phyloP scores from a whole-genome alignment of 148 eudicot genomes.

The Vaccinium vitisidaea region DNA sequence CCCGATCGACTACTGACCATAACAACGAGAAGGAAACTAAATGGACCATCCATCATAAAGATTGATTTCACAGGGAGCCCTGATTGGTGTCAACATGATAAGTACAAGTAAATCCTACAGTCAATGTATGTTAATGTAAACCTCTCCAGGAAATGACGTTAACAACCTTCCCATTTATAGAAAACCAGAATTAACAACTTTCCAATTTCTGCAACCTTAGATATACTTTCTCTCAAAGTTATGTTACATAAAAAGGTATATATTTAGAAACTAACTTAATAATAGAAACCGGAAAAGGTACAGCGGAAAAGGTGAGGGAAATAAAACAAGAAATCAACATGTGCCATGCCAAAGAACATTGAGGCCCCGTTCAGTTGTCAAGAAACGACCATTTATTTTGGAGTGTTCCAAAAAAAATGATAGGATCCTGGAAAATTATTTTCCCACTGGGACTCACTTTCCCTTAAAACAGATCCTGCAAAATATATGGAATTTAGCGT shows the following conservation, averaged over 20 bases:
- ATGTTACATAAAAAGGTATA: background rate
- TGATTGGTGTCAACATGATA: background rate
- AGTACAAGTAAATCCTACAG: background rate
- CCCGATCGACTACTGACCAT: background rate
- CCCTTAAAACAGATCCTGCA: too few species aligned
- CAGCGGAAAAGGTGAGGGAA: too few species aligned
- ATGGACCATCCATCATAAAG: background rate
- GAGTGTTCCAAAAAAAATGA: too few species aligned
- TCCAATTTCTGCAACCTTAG: background rate
- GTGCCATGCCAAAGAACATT: background rate
- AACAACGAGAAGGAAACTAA: background rate
- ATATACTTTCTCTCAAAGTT: background rate
- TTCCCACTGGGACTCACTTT: too few species aligned
- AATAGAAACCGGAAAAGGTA: background rate
- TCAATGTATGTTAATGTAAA: background rate
- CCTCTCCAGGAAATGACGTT: background rate
- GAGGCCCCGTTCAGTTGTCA: background rate
- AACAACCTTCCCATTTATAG: too few species aligned
- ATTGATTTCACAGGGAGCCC: background rate
- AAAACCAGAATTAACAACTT: background rate
- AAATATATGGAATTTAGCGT: too few species aligned
- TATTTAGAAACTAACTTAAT: background rate
- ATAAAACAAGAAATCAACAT: background rate
- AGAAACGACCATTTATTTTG: too few species aligned
- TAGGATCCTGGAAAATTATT: too few species aligned